Evolutionary conservation across 1,139 yeast species (phyloP).

Genomic region (Kurtzmaniella natalensis): DNA sequence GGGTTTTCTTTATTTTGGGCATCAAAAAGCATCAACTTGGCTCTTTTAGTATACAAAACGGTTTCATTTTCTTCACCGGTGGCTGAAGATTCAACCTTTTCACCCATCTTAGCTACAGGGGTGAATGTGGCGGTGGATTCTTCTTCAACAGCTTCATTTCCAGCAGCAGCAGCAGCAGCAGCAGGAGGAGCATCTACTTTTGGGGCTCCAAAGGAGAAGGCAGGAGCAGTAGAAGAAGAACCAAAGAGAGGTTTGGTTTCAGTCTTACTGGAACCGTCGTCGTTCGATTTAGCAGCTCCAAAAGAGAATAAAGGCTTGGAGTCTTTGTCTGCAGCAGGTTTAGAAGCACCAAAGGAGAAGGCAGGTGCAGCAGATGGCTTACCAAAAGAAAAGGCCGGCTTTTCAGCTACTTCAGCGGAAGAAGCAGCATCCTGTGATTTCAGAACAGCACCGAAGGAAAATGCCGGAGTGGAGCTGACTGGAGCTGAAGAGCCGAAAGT

Average conservation of each 20-base stretch:
- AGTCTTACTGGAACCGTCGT: conserved; percentile 18
- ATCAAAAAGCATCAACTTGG: conserved; percentile 66
- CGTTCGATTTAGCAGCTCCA: conserved; percentile 8
- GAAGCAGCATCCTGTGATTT: conserved; percentile 1
- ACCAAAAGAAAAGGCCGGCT: conserved; percentile 1
- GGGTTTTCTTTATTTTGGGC: conserved; percentile 44
- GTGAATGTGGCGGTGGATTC: conserved; percentile 44
- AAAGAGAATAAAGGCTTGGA: conserved; percentile 16
- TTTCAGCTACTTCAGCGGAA: not conserved
- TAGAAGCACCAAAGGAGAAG: conserved; percentile 21
- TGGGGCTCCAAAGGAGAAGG: conserved; percentile 23
- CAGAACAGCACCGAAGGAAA: conserved; percentile 5
- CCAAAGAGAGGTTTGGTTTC: conserved; percentile 15
- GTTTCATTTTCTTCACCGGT: conserved; percentile 90
- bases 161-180: conserved; percentile 5
- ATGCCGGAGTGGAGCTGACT: conserved; percentile 8
- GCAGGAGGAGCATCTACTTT: conserved; percentile 10
- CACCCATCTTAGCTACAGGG: conserved; percentile 43
- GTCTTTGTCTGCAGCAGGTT: conserved; percentile 8
- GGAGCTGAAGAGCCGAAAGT: not conserved
- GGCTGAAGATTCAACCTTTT: conserved; percentile 39
- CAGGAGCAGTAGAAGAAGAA: conserved; percentile 5
- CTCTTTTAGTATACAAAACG: conserved; percentile 56
- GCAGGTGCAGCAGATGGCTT: conserved; percentile 16
- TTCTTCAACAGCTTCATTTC: conserved; percentile 25